These are phyloP conservation scores for Adiantum capillusveneris DNA, from an alignment of 75 land plant species.

Conservation along the genomic window DNA sequence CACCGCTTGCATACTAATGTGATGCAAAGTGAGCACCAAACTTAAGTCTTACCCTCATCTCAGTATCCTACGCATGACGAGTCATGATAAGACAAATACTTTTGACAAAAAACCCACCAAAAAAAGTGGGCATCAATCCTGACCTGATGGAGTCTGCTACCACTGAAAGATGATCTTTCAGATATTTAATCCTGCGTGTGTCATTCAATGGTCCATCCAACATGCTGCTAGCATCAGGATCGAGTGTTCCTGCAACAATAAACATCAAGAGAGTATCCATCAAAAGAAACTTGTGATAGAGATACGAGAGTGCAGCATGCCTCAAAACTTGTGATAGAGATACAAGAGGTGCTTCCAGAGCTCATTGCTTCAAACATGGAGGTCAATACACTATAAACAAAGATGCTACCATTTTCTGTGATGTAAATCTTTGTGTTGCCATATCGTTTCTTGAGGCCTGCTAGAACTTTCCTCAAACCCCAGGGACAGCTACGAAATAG, in stretches of 20 bases:
- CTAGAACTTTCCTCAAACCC: conserved; percentile 12
- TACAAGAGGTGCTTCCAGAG: neutral
- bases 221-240: neutral
- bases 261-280: neutral
- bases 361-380: too few species aligned
- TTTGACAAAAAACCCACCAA: neutral
- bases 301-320: neutral
- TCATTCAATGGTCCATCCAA: conserved; percentile 10
- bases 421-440: conserved; percentile 26
- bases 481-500: conserved; percentile 5
- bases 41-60: too few species aligned
- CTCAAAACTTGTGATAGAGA: neutral
- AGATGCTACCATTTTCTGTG: conserved; percentile 31
- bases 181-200: neutral
- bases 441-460: conserved; percentile 14
- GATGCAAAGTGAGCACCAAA: too few species aligned
- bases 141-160: conserved; percentile 6
- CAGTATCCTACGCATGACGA: too few species aligned
- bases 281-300: neutral
- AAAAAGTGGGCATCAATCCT: neutral
- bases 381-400: neutral
- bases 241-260: conserved; percentile 7
- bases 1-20: too few species aligned
- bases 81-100: neutral
- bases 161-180: neutral